Evolutionary conservation across 108 stramenopile genomes (phyloP).

Genomic region (Aurantiochytrium sp.): DNA sequence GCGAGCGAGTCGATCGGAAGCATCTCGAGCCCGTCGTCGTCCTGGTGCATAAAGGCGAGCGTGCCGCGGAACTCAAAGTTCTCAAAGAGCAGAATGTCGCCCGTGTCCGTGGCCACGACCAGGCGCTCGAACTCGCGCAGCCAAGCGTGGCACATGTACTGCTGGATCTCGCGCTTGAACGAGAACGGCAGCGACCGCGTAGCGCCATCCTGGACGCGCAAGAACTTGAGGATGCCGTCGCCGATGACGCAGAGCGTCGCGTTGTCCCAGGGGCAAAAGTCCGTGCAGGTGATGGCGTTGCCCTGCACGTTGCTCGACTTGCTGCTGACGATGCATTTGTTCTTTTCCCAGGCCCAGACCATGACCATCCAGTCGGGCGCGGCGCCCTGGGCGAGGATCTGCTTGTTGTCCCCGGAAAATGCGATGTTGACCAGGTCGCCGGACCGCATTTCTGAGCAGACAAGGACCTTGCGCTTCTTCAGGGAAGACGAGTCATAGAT

Average conservation of each 20-base stretch:
- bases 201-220: constrained; percentile 49
- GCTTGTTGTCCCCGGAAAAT: constrained; percentile 48
- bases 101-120: constrained; percentile 46
- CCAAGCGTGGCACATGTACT: constrained; percentile 53
- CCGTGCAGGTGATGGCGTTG: neutral
- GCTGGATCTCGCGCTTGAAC: constrained; percentile 43
- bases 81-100: constrained; percentile 47
- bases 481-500: constrained; percentile 51
- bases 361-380: constrained; percentile 51
- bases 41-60: constrained; percentile 30
- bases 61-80: constrained; percentile 43
- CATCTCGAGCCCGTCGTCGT: constrained; percentile 9
- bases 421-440: constrained; percentile 37
- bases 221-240: constrained; percentile 48
- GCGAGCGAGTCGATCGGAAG: neutral
- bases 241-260: constrained; percentile 45
- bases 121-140: constrained; percentile 42
- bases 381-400: constrained; percentile 48
- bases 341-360: constrained; percentile 53
- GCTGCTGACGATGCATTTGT: constrained; percentile 39
- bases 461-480: constrained; percentile 47
- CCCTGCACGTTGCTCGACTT: constrained; percentile 37
- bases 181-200: constrained; percentile 25
- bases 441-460: neutral
- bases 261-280: constrained; percentile 54